phyloP scores from a whole-genome alignment of 2,329 filamentous ascomycete species.

The Hypoxylon sp. region DNA sequence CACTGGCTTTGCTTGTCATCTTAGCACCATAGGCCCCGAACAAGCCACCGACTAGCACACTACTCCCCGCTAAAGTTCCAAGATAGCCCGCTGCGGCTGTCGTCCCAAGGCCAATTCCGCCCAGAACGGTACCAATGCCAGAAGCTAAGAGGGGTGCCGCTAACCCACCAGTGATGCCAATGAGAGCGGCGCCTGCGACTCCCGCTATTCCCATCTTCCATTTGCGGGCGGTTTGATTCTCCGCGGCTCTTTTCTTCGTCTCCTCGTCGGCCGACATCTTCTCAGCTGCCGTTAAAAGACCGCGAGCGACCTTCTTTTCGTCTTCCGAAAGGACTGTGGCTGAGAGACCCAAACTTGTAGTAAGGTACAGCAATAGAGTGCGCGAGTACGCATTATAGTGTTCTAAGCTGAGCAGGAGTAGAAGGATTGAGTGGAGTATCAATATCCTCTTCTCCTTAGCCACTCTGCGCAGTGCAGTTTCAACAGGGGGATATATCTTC shows the following conservation, averaged over 20 bases:
- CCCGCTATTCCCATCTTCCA: slow-evolving; percentile 75
- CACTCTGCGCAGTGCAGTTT: slow-evolving; percentile 73
- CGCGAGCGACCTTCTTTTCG: slow-evolving; percentile 81
- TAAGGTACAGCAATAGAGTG: slow-evolving; percentile 76
- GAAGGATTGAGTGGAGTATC: slow-evolving; percentile 78
- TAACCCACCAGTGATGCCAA: slow-evolving; percentile 81
- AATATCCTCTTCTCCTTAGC: slow-evolving; percentile 73
- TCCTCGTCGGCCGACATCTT: slow-evolving; percentile 75
- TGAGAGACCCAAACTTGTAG: slow-evolving; percentile 79
- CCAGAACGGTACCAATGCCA: slow-evolving; percentile 83
- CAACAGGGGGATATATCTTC: slow-evolving; percentile 71
- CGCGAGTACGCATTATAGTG: slow-evolving; percentile 83
- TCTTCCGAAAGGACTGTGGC: slow-evolving; percentile 75
- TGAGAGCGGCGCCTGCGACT: slow-evolving; percentile 68
- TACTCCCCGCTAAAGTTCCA: slow-evolving; percentile 84
- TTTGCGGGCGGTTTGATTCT: slow-evolving; percentile 73
- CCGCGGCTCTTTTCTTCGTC: slow-evolving; percentile 73
- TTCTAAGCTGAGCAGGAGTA: slow-evolving; percentile 81
- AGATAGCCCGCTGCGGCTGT: slow-evolving; percentile 85
- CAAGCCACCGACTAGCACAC: slow-evolving; percentile 83
- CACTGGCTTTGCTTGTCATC: slow-evolving; percentile 83
- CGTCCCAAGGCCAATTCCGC: slow-evolving; percentile 83
- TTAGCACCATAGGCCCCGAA: slow-evolving; percentile 90
- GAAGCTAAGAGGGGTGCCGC: slow-evolving; percentile 84
- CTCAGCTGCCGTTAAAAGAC: slow-evolving; percentile 80